A percentile compares a stretch with the other conserved stretches of the same genome.
phyloP scores from a whole-genome alignment of 352 stramenopile species.

The Pythium pyrilobum region DNA sequence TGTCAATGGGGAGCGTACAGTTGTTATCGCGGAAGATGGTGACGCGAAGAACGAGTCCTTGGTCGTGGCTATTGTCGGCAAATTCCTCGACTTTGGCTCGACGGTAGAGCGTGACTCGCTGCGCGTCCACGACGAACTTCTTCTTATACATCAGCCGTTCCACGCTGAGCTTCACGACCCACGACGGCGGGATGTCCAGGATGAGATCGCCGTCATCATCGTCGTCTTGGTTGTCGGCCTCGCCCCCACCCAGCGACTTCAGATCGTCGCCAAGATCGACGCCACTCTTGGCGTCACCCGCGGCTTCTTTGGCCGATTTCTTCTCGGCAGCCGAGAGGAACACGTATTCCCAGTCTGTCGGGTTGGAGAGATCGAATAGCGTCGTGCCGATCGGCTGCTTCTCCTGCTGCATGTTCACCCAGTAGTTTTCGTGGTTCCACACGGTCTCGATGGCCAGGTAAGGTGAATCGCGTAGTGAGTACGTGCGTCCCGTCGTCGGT shows the following conservation, averaged over 20 bases:
- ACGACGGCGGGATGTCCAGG: slow-evolving; percentile 82
- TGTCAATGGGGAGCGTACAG: slow-evolving; percentile 80
- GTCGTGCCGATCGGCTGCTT: slow-evolving; percentile 55
- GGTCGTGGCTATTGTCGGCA: slow-evolving; percentile 80
- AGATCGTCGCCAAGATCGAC: slow-evolving; percentile 55
- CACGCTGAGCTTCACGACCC: slow-evolving; percentile 75
- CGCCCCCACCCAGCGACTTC: slow-evolving; percentile 35
- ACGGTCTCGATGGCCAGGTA: slow-evolving; percentile 87
- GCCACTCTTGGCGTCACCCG: slow-evolving; percentile 41
- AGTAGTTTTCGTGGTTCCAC: slow-evolving; percentile 95
- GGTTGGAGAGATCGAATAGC: slow-evolving; percentile 79
- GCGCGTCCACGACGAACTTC: slow-evolving; percentile 80
- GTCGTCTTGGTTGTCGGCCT: slow-evolving; percentile 55
- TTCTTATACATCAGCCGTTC: slow-evolving; percentile 71
- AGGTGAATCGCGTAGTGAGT: slow-evolving; percentile 68
- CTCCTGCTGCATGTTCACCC: slow-evolving; percentile 90
- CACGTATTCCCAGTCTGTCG: slow-evolving; percentile 89
- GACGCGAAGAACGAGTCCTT: slow-evolving; percentile 84
- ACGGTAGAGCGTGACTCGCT: slow-evolving; percentile 86
- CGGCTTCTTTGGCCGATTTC: slow-evolving; percentile 37
- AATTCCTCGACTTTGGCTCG: slow-evolving; percentile 93
- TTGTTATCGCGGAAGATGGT: slow-evolving; percentile 77
- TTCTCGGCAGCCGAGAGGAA: slow-evolving; percentile 80
- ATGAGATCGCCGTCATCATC: slow-evolving; percentile 60
- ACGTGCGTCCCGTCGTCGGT: slow-evolving; percentile 86